Percentiles rank a stretch among this genome's conserved stretches.
These are phyloP conservation scores for Aethionema arabicum DNA, from an alignment of 345 rosid species.

Conservation along the genomic window DNA sequence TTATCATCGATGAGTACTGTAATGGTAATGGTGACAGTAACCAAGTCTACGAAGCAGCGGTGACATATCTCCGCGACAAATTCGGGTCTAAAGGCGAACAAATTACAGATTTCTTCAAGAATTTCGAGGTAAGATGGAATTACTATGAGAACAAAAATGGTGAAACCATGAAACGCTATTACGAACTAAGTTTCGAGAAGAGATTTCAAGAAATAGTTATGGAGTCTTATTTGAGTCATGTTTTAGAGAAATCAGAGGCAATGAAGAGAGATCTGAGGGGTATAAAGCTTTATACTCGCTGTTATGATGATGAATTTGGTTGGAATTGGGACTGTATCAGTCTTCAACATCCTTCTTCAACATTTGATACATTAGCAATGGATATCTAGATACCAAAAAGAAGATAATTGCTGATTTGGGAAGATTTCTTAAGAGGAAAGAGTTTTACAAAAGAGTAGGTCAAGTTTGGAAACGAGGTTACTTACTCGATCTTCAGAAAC, in stretches of 20 bases:
- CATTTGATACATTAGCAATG: constrained; percentile 52
- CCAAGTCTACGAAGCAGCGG: constrained; percentile 48
- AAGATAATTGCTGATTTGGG: constrained; percentile 46
- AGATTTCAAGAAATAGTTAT: constrained; percentile 37
- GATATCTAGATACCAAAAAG: constrained; percentile 41
- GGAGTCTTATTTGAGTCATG: constrained; percentile 36
- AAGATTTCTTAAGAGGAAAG: constrained; percentile 50
- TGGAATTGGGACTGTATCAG: constrained; percentile 47
- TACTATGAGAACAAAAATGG: constrained; percentile 23
- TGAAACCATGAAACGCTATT: constrained; percentile 23
- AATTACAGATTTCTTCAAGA: constrained; percentile 35
- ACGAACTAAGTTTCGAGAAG: constrained; percentile 46
- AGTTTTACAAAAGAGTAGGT: constrained; percentile 51
- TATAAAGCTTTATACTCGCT: constrained; percentile 43
- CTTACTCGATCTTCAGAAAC: constrained; percentile 59
- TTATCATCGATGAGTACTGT: constrained; percentile 43
- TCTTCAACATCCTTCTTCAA: constrained; percentile 54
- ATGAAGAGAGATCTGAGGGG: constrained; percentile 40
- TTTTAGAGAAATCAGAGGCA: constrained; percentile 32
- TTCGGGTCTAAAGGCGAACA: constrained; percentile 48
- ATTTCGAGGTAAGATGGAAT: constrained; percentile 36
- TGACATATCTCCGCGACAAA: constrained; percentile 47
- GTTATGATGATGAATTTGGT: constrained; percentile 31
- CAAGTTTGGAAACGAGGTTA: constrained; percentile 64
- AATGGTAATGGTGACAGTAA: constrained; percentile 37